Percentiles rank a stretch among this genome's conserved stretches.
Evolutionary conservation across 2,329 filamentous ascomycete genomes (phyloP).

Genomic region (Neofusicoccum parvum): DNA sequence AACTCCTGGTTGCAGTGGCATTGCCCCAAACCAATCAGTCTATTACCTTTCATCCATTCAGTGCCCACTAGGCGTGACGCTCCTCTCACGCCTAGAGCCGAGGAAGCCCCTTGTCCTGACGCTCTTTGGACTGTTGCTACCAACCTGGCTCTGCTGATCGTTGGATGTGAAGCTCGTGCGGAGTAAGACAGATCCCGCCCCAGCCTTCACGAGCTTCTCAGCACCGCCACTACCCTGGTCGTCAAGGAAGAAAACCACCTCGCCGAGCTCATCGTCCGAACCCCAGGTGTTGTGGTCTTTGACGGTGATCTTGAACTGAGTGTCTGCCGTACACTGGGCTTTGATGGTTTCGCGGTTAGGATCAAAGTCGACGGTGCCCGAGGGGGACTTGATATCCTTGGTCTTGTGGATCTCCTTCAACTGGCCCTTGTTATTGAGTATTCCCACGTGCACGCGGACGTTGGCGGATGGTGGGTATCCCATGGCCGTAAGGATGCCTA

Average conservation of each 20-base stretch:
- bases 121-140: slow-evolving; percentile 27
- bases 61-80: slow-evolving; percentile 22
- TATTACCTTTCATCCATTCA: not conserved
- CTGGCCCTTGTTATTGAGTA: slow-evolving; percentile 53
- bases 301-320: slow-evolving; percentile 82
- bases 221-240: slow-evolving; percentile 69
- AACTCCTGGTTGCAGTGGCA: too few species aligned
- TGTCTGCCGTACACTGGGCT: slow-evolving; percentile 74
- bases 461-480: slow-evolving; percentile 78
- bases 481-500: slow-evolving; percentile 76
- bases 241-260: slow-evolving; percentile 88
- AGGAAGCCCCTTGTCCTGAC: slow-evolving; percentile 25
- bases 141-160: slow-evolving; percentile 41
- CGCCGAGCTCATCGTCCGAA: slow-evolving; percentile 80
- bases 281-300: slow-evolving; percentile 85
- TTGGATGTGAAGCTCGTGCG: slow-evolving; percentile 69
- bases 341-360: slow-evolving; percentile 71
- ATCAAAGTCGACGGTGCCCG: slow-evolving; percentile 64
- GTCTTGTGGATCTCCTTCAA: slow-evolving; percentile 85
- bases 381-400: slow-evolving; percentile 77
- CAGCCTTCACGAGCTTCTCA: slow-evolving; percentile 75
- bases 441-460: slow-evolving; percentile 69
- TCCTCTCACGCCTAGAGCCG: slow-evolving; percentile 21
- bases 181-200: slow-evolving; percentile 70
- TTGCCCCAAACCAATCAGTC: not conserved